These are phyloP conservation scores for Diaporthe velutina DNA, from an alignment of 2,329 filamentous ascomycete species.

Conservation along the genomic window DNA sequence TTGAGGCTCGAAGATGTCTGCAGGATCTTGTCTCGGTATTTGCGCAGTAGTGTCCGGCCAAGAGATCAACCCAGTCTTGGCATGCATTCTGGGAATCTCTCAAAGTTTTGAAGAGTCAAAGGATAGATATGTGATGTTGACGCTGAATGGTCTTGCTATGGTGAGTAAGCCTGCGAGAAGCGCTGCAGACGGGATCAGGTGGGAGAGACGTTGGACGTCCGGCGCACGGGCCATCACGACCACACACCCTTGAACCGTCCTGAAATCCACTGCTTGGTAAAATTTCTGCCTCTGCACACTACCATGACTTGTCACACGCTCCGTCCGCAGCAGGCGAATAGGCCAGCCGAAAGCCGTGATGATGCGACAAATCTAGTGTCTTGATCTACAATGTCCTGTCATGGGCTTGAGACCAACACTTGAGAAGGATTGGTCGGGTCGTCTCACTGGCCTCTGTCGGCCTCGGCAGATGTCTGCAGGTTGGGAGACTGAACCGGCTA, in stretches of 20 bases:
- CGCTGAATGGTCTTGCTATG: too few species aligned
- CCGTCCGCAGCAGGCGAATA: background rate
- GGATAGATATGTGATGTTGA: background rate
- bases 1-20: background rate
- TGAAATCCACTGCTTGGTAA: background rate
- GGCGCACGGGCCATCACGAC: conserved; percentile 2
- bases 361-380: background rate
- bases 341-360: background rate
- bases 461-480: background rate
- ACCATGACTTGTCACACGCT: background rate
- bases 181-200: background rate
- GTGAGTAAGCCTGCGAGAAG: background rate
- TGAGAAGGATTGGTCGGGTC: too few species aligned
- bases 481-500: background rate
- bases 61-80: background rate
- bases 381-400: background rate
- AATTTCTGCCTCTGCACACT: background rate
- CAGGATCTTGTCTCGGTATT: background rate
- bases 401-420: background rate
- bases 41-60: background rate
- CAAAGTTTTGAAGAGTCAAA: background rate
- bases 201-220: background rate
- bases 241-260: background rate
- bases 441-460: background rate
- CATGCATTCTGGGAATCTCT: background rate